Base-by-base conservation (phyloP, 495 filamentous ascomycete genomes). In the Aspergillus nidulans region DNA sequence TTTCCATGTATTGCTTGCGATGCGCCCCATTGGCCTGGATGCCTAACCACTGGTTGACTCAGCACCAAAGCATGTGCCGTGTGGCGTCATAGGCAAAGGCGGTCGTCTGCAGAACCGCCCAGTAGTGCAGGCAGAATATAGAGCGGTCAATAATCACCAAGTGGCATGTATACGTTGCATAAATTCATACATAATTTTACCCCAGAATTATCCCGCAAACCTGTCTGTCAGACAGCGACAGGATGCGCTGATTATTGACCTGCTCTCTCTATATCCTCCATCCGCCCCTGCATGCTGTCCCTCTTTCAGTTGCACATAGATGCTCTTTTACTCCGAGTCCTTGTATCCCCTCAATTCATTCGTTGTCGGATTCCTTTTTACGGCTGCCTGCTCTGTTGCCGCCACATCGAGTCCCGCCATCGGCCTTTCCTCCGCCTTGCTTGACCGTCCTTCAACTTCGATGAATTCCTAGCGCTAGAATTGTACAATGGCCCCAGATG, bases 401-500 rank as follows among this genome's bases (percentile, higher is more conserved):
- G 30, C 47, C 47, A 49, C 47, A 16, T 21, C 30, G 21, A 49
- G 47, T 49, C 32, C 47, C 47, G 25, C 47, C 32, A 49, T 3
- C 45, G 6, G 46, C 30, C 20, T 38, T 34, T 47, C 42, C 32
- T 45, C 36, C 21, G 16, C 49, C 49, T 57, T 19, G 18, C 36
- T 21, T 43, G 12, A 47, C 45, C 47, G 16, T 20, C 28, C 47
- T 15, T 55, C 50, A 21, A 32, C 51, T 48, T 49, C 45, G 34
- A 36, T 72, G 58, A 69, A 47, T 25, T 36, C 56, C 36, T 15
- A 53, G 44, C 50, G 53, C 58, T 60, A 50, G 56, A 49, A 23
- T 63, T 62, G 59, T 63, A 74, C 53, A 63, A 77, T 77, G 73
- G 66, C 67, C 66, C 63, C 71, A 48, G 69, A 75, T 72, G 69